Conservation (phyloP, 1,284 basidiomycete species). For the Moesziomyces sp. region DNA sequence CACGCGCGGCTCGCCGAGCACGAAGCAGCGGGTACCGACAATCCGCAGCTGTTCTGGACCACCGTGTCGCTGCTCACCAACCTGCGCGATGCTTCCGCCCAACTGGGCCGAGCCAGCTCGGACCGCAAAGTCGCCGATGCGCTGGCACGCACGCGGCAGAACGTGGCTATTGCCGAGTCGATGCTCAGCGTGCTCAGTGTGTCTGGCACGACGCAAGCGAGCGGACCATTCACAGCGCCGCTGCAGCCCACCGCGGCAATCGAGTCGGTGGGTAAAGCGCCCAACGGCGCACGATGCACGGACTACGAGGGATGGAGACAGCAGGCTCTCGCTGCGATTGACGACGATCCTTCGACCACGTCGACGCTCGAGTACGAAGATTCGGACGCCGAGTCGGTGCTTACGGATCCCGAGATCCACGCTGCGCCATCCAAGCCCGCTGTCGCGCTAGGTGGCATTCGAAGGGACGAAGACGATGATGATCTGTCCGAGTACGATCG, state of each 20-base stretch:
- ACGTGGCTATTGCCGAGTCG: slow-evolving; percentile 22
- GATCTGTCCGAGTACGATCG: slow-evolving; percentile 32
- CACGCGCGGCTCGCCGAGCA: slow-evolving; percentile 6
- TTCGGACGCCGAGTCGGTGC: slow-evolving; percentile 32
- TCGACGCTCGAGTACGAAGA: slow-evolving; percentile 7
- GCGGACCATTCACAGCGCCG: slow-evolving; percentile 22
- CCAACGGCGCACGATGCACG: background rate
- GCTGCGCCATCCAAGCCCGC: background rate
- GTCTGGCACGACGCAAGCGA: background rate
- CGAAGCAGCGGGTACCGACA: background rate
- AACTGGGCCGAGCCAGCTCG: slow-evolving; percentile 1
- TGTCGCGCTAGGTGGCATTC: slow-evolving; percentile 12
- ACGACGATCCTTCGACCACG: slow-evolving; percentile 7
- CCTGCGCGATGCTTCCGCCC: slow-evolving; percentile 16
- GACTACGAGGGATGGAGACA: slow-evolving; percentile 30
- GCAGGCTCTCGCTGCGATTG: slow-evolving; percentile 13
- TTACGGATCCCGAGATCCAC: slow-evolving; percentile 40
- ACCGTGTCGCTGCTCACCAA: slow-evolving; percentile 27
- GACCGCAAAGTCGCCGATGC: slow-evolving; percentile 9
- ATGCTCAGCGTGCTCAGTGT: slow-evolving; percentile 17
- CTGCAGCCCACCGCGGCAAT: background rate
- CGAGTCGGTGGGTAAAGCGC: background rate
- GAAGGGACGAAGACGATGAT: slow-evolving; percentile 2
- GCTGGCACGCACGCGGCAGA: slow-evolving; percentile 30
- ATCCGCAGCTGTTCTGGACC: slow-evolving; percentile 38